Evolutionary conservation across 1,139 yeast species (phyloP).

Genomic region (Taphrina confusa): DNA sequence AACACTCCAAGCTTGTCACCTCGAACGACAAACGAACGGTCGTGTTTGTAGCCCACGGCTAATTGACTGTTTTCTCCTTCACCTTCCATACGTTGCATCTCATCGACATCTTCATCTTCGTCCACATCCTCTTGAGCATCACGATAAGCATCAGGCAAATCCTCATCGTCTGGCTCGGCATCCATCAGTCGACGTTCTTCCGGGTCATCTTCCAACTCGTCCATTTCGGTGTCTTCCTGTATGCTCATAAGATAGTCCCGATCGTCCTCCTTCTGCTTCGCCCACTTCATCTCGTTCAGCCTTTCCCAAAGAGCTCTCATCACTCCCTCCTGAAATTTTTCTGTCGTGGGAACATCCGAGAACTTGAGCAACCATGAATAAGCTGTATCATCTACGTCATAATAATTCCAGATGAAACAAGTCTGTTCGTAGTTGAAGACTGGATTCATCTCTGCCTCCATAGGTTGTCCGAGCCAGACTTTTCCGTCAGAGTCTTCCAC

Average conservation of each 20-base stretch:
- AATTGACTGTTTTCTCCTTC: conserved; percentile 59
- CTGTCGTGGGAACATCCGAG: conserved; percentile 49
- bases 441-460: conserved; percentile 62
- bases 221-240: conserved; percentile 47
- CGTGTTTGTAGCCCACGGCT: conserved; percentile 68
- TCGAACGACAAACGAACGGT: conserved; percentile 74
- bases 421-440: conserved; percentile 59
- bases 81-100: conserved; percentile 39
- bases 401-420: conserved; percentile 68
- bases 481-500: conserved; percentile 51
- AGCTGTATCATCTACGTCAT: conserved; percentile 48
- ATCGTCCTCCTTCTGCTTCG: conserved; percentile 50
- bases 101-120: conserved; percentile 39
- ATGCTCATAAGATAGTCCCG: conserved; percentile 56
- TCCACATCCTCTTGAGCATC: conserved; percentile 41
- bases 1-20: conserved; percentile 82
- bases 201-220: conserved; percentile 47
- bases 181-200: conserved; percentile 43
- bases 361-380: conserved; percentile 69
- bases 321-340: conserved; percentile 56
- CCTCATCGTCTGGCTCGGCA: conserved; percentile 24
- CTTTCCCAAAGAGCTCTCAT: conserved; percentile 64
- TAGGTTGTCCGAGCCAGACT: conserved; percentile 50
- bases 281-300: conserved; percentile 57
- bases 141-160: conserved; percentile 39